These are phyloP conservation scores for Vaccinium darrowii DNA, from an alignment of 148 eudicot species.

Conservation along the genomic window DNA sequence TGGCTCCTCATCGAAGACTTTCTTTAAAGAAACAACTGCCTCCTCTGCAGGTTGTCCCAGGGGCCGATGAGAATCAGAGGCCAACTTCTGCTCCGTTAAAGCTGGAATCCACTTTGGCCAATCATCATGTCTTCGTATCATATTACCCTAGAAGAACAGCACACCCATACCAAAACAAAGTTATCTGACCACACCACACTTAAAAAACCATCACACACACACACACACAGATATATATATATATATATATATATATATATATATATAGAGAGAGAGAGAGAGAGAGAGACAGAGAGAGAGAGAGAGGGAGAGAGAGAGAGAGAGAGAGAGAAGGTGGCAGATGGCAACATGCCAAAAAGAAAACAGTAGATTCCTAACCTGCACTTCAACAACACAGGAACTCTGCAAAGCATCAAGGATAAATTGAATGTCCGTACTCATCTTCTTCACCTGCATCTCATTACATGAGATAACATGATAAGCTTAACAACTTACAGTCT, in stretches of 20 bases:
- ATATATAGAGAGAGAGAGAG: neutral
- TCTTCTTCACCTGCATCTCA: conserved; percentile 71
- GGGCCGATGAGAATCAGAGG: conserved; percentile 23
- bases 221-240: neutral
- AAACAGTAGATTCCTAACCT: conserved; percentile 42
- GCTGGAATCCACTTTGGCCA: conserved; percentile 75
- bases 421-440: conserved; percentile 71
- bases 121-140: conserved; percentile 69
- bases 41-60: conserved; percentile 24
- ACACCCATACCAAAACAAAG: neutral
- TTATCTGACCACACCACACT: neutral
- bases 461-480: conserved; percentile 3
- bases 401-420: conserved; percentile 73
- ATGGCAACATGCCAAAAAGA: neutral
- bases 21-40: conserved; percentile 20
- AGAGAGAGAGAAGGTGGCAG: neutral
- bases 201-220: neutral
- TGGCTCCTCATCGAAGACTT: conserved; percentile 16
- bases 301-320: neutral
- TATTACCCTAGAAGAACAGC: conserved; percentile 53
- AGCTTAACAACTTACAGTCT: neutral
- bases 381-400: conserved; percentile 73
- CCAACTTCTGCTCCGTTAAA: conserved; percentile 28
- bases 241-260: too few species aligned
- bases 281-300: too few species aligned